These are phyloP conservation scores for Lophiostoma macrostomum DNA, from an alignment of 495 filamentous ascomycete genomes.

Conservation along the genomic window DNA sequence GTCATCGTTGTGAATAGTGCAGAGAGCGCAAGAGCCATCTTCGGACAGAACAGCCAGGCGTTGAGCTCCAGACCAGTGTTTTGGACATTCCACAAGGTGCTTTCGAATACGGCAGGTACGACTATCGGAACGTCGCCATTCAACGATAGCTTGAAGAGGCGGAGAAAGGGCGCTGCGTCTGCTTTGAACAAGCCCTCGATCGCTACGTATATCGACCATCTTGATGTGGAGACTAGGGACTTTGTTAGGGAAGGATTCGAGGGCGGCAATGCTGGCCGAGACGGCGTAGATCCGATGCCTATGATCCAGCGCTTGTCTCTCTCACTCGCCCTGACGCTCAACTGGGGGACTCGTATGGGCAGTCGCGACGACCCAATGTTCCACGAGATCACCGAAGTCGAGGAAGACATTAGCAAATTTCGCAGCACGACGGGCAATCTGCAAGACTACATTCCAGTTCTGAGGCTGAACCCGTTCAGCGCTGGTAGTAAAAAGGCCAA, in stretches of 20 bases:
- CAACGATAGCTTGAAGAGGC: slow-evolving; percentile 59
- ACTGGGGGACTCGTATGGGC: slow-evolving; percentile 60
- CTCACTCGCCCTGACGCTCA: slow-evolving; percentile 58
- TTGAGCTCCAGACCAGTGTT: slow-evolving; percentile 59
- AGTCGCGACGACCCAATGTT: slow-evolving; percentile 58
- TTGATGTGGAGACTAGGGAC: slow-evolving; percentile 59
- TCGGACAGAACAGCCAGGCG: slow-evolving; percentile 55
- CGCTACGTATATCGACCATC: slow-evolving; percentile 57
- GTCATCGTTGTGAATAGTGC: slow-evolving; percentile 61
- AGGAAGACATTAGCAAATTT: slow-evolving; percentile 58
- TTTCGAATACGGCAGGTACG: slow-evolving; percentile 61
- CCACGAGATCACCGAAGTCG: slow-evolving; percentile 61
- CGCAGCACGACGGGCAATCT: slow-evolving; percentile 60
- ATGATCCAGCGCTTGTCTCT: slow-evolving; percentile 59
- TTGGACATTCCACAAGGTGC: slow-evolving; percentile 65
- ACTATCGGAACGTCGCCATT: slow-evolving; percentile 66
- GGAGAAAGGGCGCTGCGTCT: slow-evolving; percentile 61
- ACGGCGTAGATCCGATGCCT: slow-evolving; percentile 57
- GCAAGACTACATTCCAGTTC: slow-evolving; percentile 62
- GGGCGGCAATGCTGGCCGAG: slow-evolving; percentile 52
- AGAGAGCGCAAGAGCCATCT: slow-evolving; percentile 54
- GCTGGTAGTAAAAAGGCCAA: slow-evolving; percentile 50
- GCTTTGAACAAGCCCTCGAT: slow-evolving; percentile 62
- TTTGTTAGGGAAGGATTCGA: slow-evolving; percentile 58
- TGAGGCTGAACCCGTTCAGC: slow-evolving; percentile 58